Percentiles rank a stretch among this genome's conserved stretches.
phyloP scores from a whole-genome alignment of 2,329 filamentous ascomycete species.

The Sporothrix pallida region DNA sequence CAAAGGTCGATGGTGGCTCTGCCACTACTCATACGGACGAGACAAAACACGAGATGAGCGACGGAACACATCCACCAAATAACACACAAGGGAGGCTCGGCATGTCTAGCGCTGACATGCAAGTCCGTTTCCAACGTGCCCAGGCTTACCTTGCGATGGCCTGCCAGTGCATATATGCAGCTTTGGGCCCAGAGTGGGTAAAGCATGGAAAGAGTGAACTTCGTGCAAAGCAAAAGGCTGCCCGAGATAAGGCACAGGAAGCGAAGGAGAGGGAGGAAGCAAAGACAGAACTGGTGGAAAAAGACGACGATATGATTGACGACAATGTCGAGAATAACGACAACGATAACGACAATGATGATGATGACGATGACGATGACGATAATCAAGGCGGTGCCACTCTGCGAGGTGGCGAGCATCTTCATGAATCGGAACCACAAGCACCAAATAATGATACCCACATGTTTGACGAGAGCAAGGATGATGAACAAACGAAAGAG shows the following conservation, averaged over 20 bases:
- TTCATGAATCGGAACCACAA: background rate
- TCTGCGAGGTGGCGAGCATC: background rate
- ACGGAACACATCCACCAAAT: background rate
- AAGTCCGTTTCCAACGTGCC: slow-evolving; percentile 77
- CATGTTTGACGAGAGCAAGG: background rate
- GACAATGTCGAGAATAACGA: background rate
- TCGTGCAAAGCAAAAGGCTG: background rate
- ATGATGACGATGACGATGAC: background rate
- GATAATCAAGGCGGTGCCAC: background rate
- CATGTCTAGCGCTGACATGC: slow-evolving; percentile 69
- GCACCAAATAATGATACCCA: background rate
- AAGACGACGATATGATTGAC: background rate
- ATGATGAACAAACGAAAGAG: background rate
- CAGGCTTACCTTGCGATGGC: slow-evolving; percentile 74
- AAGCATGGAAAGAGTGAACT: background rate
- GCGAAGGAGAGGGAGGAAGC: too few relatives aligned
- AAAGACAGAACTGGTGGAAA: background rate
- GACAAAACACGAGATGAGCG: background rate
- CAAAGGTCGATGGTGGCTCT: background rate
- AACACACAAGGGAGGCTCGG: background rate
- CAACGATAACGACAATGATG: background rate
- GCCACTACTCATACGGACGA: background rate
- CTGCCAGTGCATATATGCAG: slow-evolving; percentile 65
- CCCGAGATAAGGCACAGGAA: background rate
- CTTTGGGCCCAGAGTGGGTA: slow-evolving; percentile 43